Conservation (phyloP, 75 land plant genomes). For the Pinus albicaulis region DNA sequence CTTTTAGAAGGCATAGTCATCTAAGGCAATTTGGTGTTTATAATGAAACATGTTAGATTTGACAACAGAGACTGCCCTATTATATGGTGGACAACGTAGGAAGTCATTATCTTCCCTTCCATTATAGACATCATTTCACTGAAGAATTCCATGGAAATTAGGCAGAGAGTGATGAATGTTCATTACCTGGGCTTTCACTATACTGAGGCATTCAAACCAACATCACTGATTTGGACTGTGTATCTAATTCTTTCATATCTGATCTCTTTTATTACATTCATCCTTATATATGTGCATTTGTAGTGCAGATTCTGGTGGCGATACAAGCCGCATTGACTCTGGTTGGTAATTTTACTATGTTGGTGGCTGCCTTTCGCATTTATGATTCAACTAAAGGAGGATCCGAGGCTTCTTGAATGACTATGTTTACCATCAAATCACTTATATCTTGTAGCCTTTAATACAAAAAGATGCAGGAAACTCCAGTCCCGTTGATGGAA, state of each 20-base stretch:
- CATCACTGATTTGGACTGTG: not conserved
- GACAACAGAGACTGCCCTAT: not conserved
- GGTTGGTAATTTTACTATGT: conserved; percentile 90
- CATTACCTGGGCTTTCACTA: not conserved
- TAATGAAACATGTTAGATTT: not conserved
- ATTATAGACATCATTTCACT: not conserved
- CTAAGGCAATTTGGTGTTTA: not conserved
- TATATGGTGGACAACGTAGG: not conserved
- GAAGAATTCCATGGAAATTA: not conserved
- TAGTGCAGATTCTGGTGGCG: conserved; percentile 75
- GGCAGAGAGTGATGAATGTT: not conserved
- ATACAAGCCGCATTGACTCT: conserved; percentile 86
- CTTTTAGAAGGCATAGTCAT: not conserved
- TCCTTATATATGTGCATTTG: not conserved
- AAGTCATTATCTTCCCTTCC: not conserved
- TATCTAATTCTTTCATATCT: not conserved
- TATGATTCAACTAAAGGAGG: conserved; percentile 52
- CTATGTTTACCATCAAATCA: not conserved
- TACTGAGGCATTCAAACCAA: not conserved
- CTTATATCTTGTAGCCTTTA: no score
- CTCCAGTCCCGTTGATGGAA: no score
- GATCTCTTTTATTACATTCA: not conserved
- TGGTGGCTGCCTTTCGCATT: conserved; percentile 91
- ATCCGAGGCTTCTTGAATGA: conserved; percentile 28
- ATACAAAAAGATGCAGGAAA: no score